phyloP scores from a whole-genome alignment of 73 alveolate species.

The Tetrahymena borealis region DNA sequence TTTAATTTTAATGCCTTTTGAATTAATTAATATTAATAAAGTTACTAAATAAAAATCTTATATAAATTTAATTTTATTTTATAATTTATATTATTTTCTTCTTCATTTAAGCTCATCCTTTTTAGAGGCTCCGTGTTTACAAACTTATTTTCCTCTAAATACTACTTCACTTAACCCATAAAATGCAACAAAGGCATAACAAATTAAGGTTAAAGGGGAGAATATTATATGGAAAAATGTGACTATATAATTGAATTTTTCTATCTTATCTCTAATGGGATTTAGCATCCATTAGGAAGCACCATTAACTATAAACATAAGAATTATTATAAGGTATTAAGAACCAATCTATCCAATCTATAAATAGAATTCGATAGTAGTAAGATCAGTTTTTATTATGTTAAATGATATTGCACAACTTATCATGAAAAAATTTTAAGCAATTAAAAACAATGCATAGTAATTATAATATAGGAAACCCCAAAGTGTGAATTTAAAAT shows the following conservation, averaged over 20 bases:
- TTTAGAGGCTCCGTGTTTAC: conserved; percentile 43
- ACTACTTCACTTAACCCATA: conserved; percentile 36
- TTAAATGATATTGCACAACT: not conserved
- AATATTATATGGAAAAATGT: conserved; percentile 17
- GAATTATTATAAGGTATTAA: not conserved
- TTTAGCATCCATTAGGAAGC: not conserved
- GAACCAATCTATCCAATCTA: not conserved
- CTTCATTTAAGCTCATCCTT: too few relatives aligned
- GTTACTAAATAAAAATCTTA: too few relatives aligned
- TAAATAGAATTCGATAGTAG: not conserved
- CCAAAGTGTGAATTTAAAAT: not conserved
- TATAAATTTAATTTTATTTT: too few relatives aligned
- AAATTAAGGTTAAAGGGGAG: conserved; percentile 10
- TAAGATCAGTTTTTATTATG: not conserved
- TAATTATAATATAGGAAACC: not conserved
- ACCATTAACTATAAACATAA: not conserved
- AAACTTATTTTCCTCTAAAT: conserved; percentile 29
- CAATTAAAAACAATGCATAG: not conserved
- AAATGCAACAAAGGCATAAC: conserved; percentile 26
- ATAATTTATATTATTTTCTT: too few relatives aligned
- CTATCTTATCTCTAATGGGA: not conserved
- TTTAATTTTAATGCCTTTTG: too few relatives aligned
- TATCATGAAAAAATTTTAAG: not conserved
- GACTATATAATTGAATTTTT: conserved; percentile 1
- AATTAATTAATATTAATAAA: too few relatives aligned